Base-by-base conservation (phyloP, 2,329 filamentous ascomycete genomes). In the Microsporum canis region DNA sequence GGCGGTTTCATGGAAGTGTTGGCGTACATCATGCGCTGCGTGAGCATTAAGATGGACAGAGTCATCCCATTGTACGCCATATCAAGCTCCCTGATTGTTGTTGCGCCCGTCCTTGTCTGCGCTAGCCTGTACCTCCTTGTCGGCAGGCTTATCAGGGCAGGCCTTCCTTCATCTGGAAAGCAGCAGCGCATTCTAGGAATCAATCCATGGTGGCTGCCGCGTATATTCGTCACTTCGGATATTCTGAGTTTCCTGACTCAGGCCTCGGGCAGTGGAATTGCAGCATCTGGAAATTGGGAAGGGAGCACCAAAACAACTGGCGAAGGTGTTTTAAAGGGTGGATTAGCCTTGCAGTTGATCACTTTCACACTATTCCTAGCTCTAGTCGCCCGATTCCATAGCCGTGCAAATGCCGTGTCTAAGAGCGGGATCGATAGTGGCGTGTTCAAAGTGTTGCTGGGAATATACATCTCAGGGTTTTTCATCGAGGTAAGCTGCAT, bases 61-160 rank as follows among this genome's bases (percentile, higher is more conserved):
- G 66, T 72, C 3, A 68, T 79, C 41, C 66, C 68, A 1, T 68
- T 76, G 0, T 79, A 77, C 59, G 72, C 78, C 3, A 64, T 71
- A 43, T 75, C 72, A 0, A 64, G 72, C 3, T 74, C 73, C 0
- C 70, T 78, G 27, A 76, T 79, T n/a, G 75, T 80, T 10, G 71
- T 82, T 45, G 77, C 78, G 0, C 79, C 79, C 0, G 71, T 80
- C 47, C 74, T 81, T 58, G 68, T 80, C 57, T 78, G 78, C 14
- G 79, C 79, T 0, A 78, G 77, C 1, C 77, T 80, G 60, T 82
- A 82, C 67, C 73, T 81, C 59, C 73, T 81, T 53, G 75, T 82
- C 58, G 78, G 76, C n/a, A 73, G 76, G 10, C 68, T 82, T 4
- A 76, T 79, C 60, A 67, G 72, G 8, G 66, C 69, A 8, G 73